These are phyloP conservation scores for Exophiala sideris DNA, from an alignment of 2,329 filamentous ascomycete species.

Conservation along the genomic window DNA sequence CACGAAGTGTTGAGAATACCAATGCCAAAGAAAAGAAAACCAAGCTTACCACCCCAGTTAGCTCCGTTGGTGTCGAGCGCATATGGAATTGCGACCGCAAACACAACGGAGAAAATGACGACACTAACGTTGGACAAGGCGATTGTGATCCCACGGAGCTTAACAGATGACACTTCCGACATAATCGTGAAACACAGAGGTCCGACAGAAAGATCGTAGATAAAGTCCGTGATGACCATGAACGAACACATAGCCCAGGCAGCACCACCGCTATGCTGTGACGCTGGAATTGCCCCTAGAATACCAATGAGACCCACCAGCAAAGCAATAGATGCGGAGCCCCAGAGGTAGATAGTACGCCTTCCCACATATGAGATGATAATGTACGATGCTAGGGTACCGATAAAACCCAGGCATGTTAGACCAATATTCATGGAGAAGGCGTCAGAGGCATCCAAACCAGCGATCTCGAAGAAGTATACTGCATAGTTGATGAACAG, in stretches of 20 bases:
- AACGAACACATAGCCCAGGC: conserved; percentile 40
- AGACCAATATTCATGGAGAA: conserved; percentile 54
- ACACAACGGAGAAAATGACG: not conserved
- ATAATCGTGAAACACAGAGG: conserved; percentile 54
- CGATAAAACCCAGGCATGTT: conserved; percentile 57
- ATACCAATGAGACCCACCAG: conserved; percentile 31
- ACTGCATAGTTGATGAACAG: conserved; percentile 31
- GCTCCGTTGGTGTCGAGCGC: not conserved
- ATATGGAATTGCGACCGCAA: not conserved
- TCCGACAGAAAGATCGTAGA: conserved; percentile 55
- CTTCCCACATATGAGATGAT: conserved; percentile 37
- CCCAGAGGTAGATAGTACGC: conserved; percentile 37
- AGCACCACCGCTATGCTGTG: conserved; percentile 20
- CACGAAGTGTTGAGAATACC: not conserved
- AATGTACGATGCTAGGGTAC: conserved; percentile 28
- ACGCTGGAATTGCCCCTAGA: conserved; percentile 26
- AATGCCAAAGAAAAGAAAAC: not conserved
- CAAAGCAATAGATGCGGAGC: conserved; percentile 24
- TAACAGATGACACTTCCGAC: conserved; percentile 52
- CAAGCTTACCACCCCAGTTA: not conserved
- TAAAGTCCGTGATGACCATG: conserved; percentile 52
- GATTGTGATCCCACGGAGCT: conserved; percentile 34
- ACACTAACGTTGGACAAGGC: not conserved
- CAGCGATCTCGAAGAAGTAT: conserved; percentile 37
- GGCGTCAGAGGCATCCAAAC: conserved; percentile 31